Conservation (phyloP, 2,329 filamentous ascomycete species). For the Colletotrichum chrysophilum region DNA sequence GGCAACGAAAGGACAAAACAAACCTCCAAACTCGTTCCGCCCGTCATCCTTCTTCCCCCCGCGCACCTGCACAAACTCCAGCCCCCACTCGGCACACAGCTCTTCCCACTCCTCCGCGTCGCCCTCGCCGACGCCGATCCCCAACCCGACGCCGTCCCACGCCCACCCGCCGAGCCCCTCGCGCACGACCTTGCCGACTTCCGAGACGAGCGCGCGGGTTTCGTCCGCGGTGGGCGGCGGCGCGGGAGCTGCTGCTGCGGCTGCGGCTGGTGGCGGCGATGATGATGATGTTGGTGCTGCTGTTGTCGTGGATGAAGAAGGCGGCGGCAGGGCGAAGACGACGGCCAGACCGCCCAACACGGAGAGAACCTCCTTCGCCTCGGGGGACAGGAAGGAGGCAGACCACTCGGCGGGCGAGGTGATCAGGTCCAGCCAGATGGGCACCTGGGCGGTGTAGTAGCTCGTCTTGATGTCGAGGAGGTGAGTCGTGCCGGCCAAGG, state of each 20-base stretch:
- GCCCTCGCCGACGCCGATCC: slow-evolving; percentile 57
- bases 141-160: slow-evolving; percentile 70
- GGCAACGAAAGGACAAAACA: slow-evolving; percentile 23
- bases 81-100: slow-evolving; percentile 56
- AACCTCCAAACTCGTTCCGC: slow-evolving; percentile 66
- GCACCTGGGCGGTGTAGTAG: slow-evolving; percentile 66
- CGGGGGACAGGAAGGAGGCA: slow-evolving; percentile 61
- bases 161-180: slow-evolving; percentile 63
- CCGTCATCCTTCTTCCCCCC: slow-evolving; percentile 38
- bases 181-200: slow-evolving; percentile 60
- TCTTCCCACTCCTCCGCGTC: slow-evolving; percentile 65
- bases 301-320: background rate
- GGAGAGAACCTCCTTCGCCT: slow-evolving; percentile 66
- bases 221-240: slow-evolving; percentile 16
- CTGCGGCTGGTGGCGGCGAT: background rate
- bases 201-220: slow-evolving; percentile 49
- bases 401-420: slow-evolving; percentile 59
- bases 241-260: background rate
- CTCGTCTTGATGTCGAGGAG: slow-evolving; percentile 57
- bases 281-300: background rate
- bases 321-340: slow-evolving; percentile 48
- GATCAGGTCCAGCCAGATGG: slow-evolving; percentile 72
- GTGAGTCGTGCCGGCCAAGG: slow-evolving; percentile 66
- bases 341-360: slow-evolving; percentile 67
- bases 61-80: slow-evolving; percentile 68